phyloP scores from a whole-genome alignment of 306 rosid species.

The Macrotyloma uniflorum region DNA sequence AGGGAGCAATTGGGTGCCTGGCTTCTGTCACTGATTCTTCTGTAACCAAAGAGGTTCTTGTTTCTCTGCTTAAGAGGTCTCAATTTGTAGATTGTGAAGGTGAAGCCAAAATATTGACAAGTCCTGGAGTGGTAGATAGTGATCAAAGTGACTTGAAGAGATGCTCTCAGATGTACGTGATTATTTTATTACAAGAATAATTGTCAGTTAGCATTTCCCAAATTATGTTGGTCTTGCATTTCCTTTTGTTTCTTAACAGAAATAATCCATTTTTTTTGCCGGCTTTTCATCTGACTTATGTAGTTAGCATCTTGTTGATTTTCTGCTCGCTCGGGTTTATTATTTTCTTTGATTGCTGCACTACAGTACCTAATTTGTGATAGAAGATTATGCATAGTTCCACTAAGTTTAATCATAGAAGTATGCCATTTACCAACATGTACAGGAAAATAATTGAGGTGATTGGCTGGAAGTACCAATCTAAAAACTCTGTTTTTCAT shows the following conservation, averaged over 20 bases:
- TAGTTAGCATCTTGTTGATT: neutral
- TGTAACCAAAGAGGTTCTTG: constrained; percentile 52
- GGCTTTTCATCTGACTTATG: no score
- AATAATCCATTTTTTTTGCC: neutral
- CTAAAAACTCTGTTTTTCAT: neutral
- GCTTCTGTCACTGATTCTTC: constrained; percentile 83
- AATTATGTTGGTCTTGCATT: neutral
- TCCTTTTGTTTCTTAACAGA: neutral
- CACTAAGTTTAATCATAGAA: constrained; percentile 2
- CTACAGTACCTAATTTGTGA: neutral
- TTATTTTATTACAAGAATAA: constrained; percentile 10
- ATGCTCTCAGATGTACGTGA: constrained; percentile 59
- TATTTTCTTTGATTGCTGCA: neutral
- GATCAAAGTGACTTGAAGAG: constrained; percentile 48
- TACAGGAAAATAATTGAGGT: neutral
- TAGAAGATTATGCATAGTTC: neutral
- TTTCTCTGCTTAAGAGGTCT: constrained; percentile 61
- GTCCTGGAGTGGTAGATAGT: constrained; percentile 38
- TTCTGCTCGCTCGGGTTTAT: neutral
- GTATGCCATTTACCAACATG: neutral
- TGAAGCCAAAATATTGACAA: constrained; percentile 45
- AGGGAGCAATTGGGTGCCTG: constrained; percentile 89
- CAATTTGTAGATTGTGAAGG: constrained; percentile 50
- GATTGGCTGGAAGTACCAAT: neutral
- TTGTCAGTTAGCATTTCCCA: neutral